Conservation (phyloP, 208 protist species). For the Phytomonas sp. region DNA sequence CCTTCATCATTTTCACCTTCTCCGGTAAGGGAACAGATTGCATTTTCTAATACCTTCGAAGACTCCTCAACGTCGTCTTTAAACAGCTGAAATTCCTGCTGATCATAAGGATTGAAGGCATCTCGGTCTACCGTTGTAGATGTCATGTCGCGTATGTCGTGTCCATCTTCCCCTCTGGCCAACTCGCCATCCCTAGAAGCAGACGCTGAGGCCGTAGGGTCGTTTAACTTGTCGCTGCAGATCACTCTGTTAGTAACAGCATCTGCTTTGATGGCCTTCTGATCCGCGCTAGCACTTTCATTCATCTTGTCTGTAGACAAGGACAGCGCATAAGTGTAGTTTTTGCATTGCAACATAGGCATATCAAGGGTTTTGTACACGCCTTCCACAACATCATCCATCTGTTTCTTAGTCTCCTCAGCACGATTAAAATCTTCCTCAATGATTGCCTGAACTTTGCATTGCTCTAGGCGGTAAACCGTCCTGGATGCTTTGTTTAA, state of each 20-base stretch:
- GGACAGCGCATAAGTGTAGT: neutral
- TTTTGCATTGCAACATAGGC: slow-evolving; percentile 13
- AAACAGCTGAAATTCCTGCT: neutral
- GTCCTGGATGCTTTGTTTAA: slow-evolving; percentile 49
- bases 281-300: neutral
- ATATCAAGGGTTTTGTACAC: slow-evolving; percentile 41
- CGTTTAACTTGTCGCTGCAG: neutral
- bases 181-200: neutral
- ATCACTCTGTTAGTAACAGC: neutral
- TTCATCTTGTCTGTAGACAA: neutral
- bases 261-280: neutral
- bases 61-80: neutral
- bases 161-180: neutral
- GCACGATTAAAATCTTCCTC: slow-evolving; percentile 84
- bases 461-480: slow-evolving; percentile 80
- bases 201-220: neutral
- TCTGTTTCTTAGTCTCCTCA: slow-evolving; percentile 51
- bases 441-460: slow-evolving; percentile 87
- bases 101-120: neutral
- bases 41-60: neutral
- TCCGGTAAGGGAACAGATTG: neutral
- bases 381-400: slow-evolving; percentile 57
- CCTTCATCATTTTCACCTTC: neutral
- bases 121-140: neutral
- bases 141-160: neutral